Conservation (phyloP, 805 yeast species). For the Monosporozyma yasuniensis region DNA sequence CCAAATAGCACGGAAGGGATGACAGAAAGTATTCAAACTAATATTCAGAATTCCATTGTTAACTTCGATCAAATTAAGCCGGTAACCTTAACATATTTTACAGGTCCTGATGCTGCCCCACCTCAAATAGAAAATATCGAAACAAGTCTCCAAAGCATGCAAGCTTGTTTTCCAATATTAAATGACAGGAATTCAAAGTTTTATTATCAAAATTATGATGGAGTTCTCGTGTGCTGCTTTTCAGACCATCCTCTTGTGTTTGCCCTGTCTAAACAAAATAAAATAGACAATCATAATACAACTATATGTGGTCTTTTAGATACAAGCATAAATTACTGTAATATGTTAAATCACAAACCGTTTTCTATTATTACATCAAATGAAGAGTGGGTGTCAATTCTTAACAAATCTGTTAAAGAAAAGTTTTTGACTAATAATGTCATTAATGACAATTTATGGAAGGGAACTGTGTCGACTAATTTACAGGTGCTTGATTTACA, state of each 20-base stretch:
- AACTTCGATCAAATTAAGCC: background rate
- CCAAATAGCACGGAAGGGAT: slow-evolving; percentile 20
- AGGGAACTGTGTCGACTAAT: slow-evolving; percentile 20
- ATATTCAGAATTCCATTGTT: slow-evolving; percentile 7
- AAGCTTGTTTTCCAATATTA: slow-evolving; percentile 15
- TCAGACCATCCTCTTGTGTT: slow-evolving; percentile 23
- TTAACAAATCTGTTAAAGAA: slow-evolving; percentile 11
- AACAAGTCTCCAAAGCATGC: slow-evolving; percentile 13
- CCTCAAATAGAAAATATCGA: slow-evolving; percentile 16
- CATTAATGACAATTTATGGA: slow-evolving; percentile 8
- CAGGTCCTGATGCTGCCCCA: slow-evolving; percentile 20
- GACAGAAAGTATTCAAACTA: slow-evolving; percentile 14
- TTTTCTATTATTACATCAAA: slow-evolving; percentile 22
- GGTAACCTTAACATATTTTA: slow-evolving; percentile 6
- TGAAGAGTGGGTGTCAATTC: slow-evolving; percentile 18
- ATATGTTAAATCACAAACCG: slow-evolving; percentile 9
- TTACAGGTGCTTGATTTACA: slow-evolving; percentile 17
- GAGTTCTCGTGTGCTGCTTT: slow-evolving; percentile 20
- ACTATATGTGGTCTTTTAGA: slow-evolving; percentile 14
- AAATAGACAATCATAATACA: background rate
- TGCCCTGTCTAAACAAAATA: background rate
- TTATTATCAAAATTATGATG: slow-evolving; percentile 15
- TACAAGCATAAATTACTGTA: slow-evolving; percentile 12
- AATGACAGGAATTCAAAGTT: slow-evolving; percentile 6
- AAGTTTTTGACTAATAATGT: slow-evolving; percentile 6